Base-by-base conservation (phyloP, 2,329 filamentous ascomycete species). In the Leptographium procerum region DNA sequence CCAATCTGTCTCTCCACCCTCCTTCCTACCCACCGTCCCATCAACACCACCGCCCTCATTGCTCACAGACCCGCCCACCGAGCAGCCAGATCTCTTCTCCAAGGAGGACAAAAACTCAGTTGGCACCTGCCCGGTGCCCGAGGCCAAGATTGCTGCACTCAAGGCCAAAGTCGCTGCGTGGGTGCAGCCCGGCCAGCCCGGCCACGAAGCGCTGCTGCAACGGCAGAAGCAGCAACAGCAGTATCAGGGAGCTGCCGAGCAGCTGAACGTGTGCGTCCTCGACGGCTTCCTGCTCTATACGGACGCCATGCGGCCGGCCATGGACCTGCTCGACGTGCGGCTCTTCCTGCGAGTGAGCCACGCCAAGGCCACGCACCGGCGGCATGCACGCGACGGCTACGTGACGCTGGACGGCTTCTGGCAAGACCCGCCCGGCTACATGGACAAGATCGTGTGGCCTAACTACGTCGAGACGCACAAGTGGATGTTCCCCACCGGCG, bases 381-480 rank as follows among this genome's bases (percentile, higher is more conserved):
- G 89, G 33, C 83, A 87, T 67, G 83, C 83, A 0, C 75, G 89
- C 57, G 83, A 80, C 64, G 88, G 88, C 13, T 94, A 94, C 69
- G 87, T 90, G 33, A 92, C 89, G 3, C 71, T 87, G 6, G 84
- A 96, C 67, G 92, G 91, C 31, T 99, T 96, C 74, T 99, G 94
- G 94, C 80, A 85, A 59, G 94, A 99, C 70, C 94, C 94, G 0
- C 90, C 90, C 0, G 91, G 89, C 0, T 99, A 97, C 69, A 91
- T 97, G 43, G 91, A 97, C 69, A 82, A 88, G 69, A 81, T 99
- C 57, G 94, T 99, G 5, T 99, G 94, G 94, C 92, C 92, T 4
- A 92, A 95, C 66, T 97, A 96, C 71, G 88, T 88, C 4, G 77
- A 81, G 57, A 83, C 90, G 65, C 91, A 97, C 73, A 75, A 76